Conservation (phyloP, 352 stramenopile species). For the Pythium folliculosum region DNA sequence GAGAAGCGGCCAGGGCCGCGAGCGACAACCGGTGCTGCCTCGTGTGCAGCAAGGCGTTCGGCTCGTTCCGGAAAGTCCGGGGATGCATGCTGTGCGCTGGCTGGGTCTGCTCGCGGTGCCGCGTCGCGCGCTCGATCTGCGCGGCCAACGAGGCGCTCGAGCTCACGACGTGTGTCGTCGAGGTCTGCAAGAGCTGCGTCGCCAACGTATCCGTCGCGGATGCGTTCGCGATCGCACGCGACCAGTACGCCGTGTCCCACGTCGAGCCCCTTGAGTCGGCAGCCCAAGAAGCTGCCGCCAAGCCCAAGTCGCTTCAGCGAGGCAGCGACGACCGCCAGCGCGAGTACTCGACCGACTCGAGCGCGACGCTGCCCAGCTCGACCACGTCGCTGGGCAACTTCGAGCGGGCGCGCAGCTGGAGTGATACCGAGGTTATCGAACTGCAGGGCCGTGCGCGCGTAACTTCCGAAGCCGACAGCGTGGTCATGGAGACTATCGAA, state of each 20-base stretch:
- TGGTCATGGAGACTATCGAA: slow-evolving; percentile 12
- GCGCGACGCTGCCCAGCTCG: not conserved
- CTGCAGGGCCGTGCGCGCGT: not conserved
- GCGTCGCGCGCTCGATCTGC: slow-evolving; percentile 14
- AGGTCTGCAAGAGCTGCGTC: slow-evolving; percentile 21
- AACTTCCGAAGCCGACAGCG: not conserved
- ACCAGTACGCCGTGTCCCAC: slow-evolving; percentile 8
- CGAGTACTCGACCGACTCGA: not conserved
- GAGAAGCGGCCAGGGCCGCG: no score
- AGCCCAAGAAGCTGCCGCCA: no score
- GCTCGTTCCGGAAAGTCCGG: slow-evolving; percentile 8
- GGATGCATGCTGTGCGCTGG: slow-evolving; percentile 17
- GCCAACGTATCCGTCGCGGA: slow-evolving; percentile 9
- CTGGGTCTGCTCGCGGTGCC: slow-evolving; percentile 18
- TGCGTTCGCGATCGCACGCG: slow-evolving; percentile 4
- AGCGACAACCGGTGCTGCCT: not conserved
- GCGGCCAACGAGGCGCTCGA: slow-evolving; percentile 1
- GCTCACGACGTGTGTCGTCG: slow-evolving; percentile 10
- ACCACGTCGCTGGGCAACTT: not conserved
- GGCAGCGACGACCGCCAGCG: not conserved
- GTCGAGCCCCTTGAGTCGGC: no score
- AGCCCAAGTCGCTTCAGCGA: not conserved
- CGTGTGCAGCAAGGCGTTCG: slow-evolving; percentile 14
- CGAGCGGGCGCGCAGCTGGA: not conserved
- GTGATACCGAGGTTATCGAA: not conserved